Evolutionary conservation across 169 alveolate species (phyloP), one percentile per base, ranked within the genome.

Genomic region (Condylostoma magnum): DNA sequence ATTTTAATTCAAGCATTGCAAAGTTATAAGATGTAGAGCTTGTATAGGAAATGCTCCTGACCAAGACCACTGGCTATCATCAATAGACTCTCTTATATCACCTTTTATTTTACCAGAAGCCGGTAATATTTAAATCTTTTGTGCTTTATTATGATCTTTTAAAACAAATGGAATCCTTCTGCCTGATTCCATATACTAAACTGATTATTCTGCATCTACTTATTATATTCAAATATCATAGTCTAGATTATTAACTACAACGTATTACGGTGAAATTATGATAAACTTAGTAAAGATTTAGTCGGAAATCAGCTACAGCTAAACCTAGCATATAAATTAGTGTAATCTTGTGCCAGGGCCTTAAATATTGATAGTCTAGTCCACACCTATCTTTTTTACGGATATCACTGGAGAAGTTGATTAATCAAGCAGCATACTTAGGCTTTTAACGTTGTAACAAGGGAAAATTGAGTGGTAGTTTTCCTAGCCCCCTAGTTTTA

Each of bases 1-100:
- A 22, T 3, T 12, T 43, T 20, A 43, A n/a, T 46, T 63, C 30
- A 10, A 43, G 46, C 36, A 44, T 43, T 63, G 54, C 25, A 63
- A 20, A 12, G 73, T 63, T 6, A 57, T 34, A 31, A 51, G n/a
- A 20, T 34, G 53, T 20, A 57, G n/a, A 36, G 25, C 37, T 0
- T 30, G 27, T 6, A 57, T 37, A 6, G 69, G 18, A 57, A 57
- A 57, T 20, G 69, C 52, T 25, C 69, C 69, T 31, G 52, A 31
- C 0, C 51, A 33, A n/a, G 51, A 4, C 69, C 69, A 57, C 0
- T 30, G 34, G 27, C 37, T 31, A 1, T 51, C 69, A 2, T 28
- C 33, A 0, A 18, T n/a, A n/a, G n/a, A n/a, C n/a, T n/a, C n/a
- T n/a, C n/a, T n/a, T n/a, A n/a, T n/a, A n/a, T n/a, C n/a, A n/a